Conservation (phyloP, 2,329 filamentous ascomycete species). For the Fusarium anguioides region DNA sequence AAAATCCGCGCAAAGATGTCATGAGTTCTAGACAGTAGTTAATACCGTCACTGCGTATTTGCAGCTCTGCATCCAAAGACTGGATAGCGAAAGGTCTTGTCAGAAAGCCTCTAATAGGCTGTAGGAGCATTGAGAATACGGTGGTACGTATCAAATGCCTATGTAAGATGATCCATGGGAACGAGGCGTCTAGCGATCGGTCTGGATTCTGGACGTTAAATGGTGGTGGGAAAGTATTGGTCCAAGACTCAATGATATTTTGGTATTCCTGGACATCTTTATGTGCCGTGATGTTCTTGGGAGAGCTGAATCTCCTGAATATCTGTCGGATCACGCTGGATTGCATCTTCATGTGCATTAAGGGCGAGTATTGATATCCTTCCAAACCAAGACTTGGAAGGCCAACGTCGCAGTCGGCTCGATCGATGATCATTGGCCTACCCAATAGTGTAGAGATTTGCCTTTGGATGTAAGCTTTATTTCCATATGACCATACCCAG, state of each 20-base stretch:
- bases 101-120: constrained; percentile 60
- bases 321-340: constrained; percentile 49
- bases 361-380: constrained; percentile 47
- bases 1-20: constrained; percentile 53
- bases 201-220: constrained; percentile 56
- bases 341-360: constrained; percentile 53
- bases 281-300: constrained; percentile 44
- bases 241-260: constrained; percentile 55
- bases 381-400: constrained; percentile 51
- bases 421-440: constrained; percentile 51
- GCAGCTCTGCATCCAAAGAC: constrained; percentile 48
- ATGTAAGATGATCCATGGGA: constrained; percentile 59
- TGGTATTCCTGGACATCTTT: constrained; percentile 50
- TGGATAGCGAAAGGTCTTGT: constrained; percentile 49
- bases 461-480: constrained; percentile 41
- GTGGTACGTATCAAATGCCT: constrained; percentile 59
- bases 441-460: constrained; percentile 51
- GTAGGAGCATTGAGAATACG: constrained; percentile 57
- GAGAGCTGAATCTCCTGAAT: constrained; percentile 47
- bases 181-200: constrained; percentile 52
- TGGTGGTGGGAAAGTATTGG: constrained; percentile 55
- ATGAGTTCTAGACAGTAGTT: constrained; percentile 58
- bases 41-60: constrained; percentile 56
- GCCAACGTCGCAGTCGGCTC: constrained; percentile 47
- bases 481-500: background rate